phyloP scores from a whole-genome alignment of 768 basidiomycete genomes.

The Tremella fuciformis region DNA sequence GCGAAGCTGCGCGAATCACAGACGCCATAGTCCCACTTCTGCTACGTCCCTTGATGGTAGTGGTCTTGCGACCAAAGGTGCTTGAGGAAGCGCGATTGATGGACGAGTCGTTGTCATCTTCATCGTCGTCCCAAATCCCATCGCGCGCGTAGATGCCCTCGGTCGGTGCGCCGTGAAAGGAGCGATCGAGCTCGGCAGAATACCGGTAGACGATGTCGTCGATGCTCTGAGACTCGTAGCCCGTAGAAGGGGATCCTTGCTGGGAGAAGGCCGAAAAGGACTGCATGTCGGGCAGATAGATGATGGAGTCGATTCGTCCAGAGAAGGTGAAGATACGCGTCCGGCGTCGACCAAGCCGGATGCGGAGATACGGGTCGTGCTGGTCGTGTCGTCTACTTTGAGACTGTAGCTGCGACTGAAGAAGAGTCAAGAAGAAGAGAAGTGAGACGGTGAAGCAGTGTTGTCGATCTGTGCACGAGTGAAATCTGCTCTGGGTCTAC shows the following conservation, averaged over 20 bases:
- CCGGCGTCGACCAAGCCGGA: too few relatives aligned
- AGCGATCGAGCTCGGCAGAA: conserved; percentile 29
- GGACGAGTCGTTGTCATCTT: conserved; percentile 2
- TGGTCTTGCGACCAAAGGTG: conserved; percentile 6
- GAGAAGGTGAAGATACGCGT: too few relatives aligned
- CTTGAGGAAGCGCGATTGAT: not conserved
- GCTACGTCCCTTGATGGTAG: conserved; percentile 14
- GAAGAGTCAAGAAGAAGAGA: too few relatives aligned
- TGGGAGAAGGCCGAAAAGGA: conserved; percentile 1
- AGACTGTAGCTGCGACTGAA: too few relatives aligned
- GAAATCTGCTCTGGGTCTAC: too few relatives aligned
- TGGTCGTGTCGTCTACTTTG: too few relatives aligned
- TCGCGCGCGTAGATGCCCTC: conserved; percentile 43
- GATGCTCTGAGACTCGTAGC: conserved; percentile 14
- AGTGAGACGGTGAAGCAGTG: too few relatives aligned
- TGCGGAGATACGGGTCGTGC: too few relatives aligned
- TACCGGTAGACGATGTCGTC: conserved; percentile 36
- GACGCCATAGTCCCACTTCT: conserved; percentile 22
- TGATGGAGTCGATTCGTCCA: too few relatives aligned
- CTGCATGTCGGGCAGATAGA: too few relatives aligned
- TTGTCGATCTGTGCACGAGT: too few relatives aligned
- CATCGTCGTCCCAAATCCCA: conserved; percentile 46
- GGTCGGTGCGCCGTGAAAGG: conserved; percentile 25
- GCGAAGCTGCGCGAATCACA: not conserved
- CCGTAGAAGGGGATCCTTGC: not conserved